A percentile compares a stretch with the other conserved stretches of the same genome.
Conservation (phyloP, 108 stramenopile genomes). For the Nitzschia putrida region DNA sequence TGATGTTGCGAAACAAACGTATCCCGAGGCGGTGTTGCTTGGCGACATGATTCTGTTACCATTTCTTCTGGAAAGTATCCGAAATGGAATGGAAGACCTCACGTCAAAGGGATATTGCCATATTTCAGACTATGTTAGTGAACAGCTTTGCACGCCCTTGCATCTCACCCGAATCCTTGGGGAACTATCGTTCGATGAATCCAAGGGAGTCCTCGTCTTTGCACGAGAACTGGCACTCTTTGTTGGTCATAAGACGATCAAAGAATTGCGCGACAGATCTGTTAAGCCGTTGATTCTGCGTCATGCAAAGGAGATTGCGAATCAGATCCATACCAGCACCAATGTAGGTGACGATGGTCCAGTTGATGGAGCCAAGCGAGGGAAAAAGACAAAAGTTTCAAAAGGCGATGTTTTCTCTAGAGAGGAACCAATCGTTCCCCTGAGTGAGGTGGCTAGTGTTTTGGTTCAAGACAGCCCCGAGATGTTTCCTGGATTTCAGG, state of each 20-base stretch:
- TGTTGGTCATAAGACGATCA: slow-evolving; percentile 4
- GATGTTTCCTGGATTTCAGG: not conserved
- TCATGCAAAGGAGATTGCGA: slow-evolving; percentile 36
- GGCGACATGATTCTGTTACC: slow-evolving; percentile 7
- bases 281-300: slow-evolving; percentile 23
- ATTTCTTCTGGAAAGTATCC: slow-evolving; percentile 3
- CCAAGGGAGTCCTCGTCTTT: not conserved
- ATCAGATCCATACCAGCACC: slow-evolving; percentile 6
- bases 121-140: slow-evolving; percentile 22
- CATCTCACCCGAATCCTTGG: slow-evolving; percentile 6
- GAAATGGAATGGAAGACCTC: slow-evolving; percentile 9
- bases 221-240: slow-evolving; percentile 15
- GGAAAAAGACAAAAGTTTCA: not conserved
- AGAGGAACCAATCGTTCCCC: slow-evolving; percentile 9
- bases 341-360: not conserved
- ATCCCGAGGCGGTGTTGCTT: slow-evolving; percentile 5
- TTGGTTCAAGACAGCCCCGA: not conserved
- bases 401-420: not conserved
- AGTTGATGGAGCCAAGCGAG: not conserved
- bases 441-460: slow-evolving; percentile 7
- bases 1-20: not conserved
- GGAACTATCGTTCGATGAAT: not conserved
- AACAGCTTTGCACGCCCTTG: slow-evolving; percentile 14
- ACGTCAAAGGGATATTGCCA: slow-evolving; percentile 20
- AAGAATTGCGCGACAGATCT: not conserved